These are phyloP conservation scores for Talaromyces thailandensis DNA, from an alignment of 495 filamentous ascomycete genomes.

Conservation along the genomic window DNA sequence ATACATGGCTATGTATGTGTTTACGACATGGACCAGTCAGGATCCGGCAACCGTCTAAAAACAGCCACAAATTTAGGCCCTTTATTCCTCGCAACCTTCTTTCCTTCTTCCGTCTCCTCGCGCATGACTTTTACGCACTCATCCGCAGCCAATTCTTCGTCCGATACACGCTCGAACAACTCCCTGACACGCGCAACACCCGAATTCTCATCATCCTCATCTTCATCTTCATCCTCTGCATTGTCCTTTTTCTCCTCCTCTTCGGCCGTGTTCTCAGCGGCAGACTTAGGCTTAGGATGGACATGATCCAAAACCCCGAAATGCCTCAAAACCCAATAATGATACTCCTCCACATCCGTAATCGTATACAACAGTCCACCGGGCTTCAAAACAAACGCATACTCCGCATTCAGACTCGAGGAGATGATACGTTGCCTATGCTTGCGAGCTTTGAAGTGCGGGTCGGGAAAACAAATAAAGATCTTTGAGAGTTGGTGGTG, in stretches of 20 bases:
- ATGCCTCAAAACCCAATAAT: constrained; percentile 84
- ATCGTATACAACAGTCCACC: constrained; percentile 90
- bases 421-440: constrained; percentile 94
- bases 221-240: constrained; percentile 10
- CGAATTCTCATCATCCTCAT: constrained; percentile 15
- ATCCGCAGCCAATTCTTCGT: constrained; percentile 62
- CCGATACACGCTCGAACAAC: constrained; percentile 44
- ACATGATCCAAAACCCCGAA: constrained; percentile 39
- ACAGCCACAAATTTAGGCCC: constrained; percentile 83
- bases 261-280: not conserved
- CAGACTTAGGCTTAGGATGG: constrained; percentile 30
- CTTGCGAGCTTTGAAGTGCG: constrained; percentile 95
- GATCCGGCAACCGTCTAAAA: constrained; percentile 73
- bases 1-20: not conserved
- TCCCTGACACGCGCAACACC: constrained; percentile 38
- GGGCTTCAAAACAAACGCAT: constrained; percentile 77
- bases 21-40: constrained; percentile 45
- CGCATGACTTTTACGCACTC: constrained; percentile 74
- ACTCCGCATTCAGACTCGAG: constrained; percentile 80
- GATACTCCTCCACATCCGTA: constrained; percentile 91
- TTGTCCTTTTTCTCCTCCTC: constrained; percentile 7
- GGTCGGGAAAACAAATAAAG: constrained; percentile 97
- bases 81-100: constrained; percentile 88
- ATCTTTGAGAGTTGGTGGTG: constrained; percentile 70
- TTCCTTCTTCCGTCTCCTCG: constrained; percentile 88